phyloP scores from a whole-genome alignment of 2,329 filamentous ascomycete species.

The Ophiostoma australiae region DNA sequence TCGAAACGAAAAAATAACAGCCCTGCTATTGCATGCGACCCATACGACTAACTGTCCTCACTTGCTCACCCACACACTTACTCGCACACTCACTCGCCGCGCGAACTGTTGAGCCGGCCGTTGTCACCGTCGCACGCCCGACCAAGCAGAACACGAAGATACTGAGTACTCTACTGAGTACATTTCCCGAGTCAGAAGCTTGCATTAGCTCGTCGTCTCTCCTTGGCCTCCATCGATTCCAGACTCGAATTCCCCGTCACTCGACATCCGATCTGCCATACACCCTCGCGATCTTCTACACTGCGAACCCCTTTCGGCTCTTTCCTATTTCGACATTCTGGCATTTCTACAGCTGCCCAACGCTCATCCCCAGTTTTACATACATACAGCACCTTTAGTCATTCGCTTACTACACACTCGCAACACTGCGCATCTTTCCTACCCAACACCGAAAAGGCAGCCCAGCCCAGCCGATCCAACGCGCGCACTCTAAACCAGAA shows the following conservation, averaged over 20 bases:
- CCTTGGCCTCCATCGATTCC: neutral
- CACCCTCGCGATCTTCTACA: neutral
- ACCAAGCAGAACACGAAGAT: conserved; percentile 5
- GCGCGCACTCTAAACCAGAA: neutral
- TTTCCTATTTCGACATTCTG: neutral
- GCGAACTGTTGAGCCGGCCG: neutral
- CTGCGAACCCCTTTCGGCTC: neutral
- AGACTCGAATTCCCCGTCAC: neutral
- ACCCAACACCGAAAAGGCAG: neutral
- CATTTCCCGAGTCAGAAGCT: neutral
- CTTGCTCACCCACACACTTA: neutral
- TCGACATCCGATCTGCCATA: neutral
- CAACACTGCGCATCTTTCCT: neutral
- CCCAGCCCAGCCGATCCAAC: conserved; percentile 7
- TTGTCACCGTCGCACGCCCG: neutral
- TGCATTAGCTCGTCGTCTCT: neutral
- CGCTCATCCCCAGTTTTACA: neutral
- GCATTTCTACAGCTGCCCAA: neutral
- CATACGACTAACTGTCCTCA: neutral
- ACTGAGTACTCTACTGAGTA: neutral
- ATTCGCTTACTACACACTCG: neutral
- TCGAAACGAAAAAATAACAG: neutral
- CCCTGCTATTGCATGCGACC: neutral
- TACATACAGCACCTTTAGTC: neutral
- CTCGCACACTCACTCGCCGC: neutral